Evolutionary conservation across 495 filamentous ascomycete genomes (phyloP).

Genomic region (Talaromyces borbonicus): DNA sequence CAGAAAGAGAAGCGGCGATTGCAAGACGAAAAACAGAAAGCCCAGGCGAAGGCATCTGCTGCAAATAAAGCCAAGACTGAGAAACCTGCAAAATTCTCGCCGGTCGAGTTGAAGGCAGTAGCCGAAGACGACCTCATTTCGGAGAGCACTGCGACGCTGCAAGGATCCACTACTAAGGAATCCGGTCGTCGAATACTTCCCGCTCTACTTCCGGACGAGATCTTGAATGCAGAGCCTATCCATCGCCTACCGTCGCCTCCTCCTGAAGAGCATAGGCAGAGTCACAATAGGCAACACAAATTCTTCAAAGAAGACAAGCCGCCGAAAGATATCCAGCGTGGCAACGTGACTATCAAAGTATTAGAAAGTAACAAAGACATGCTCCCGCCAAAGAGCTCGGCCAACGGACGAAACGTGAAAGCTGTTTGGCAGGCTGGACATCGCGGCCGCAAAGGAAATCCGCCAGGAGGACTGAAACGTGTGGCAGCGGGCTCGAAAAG

Average conservation of each 20-base stretch:
- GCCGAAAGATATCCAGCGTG: constrained; percentile 45
- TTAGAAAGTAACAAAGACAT: constrained; percentile 29
- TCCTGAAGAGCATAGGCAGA: constrained; percentile 14
- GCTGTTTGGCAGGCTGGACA: constrained; percentile 39
- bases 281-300: constrained; percentile 35
- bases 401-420: constrained; percentile 32
- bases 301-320: constrained; percentile 44
- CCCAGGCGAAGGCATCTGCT: constrained; percentile 32
- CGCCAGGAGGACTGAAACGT: constrained; percentile 28
- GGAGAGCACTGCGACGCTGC: constrained; percentile 32
- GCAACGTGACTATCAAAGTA: constrained; percentile 43
- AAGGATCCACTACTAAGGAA: constrained; percentile 32
- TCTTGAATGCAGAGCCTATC: constrained; percentile 37
- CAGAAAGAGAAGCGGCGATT: constrained; percentile 39
- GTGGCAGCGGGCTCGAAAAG: constrained; percentile 26
- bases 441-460: constrained; percentile 23
- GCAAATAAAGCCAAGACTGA: constrained; percentile 13
- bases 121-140: constrained; percentile 25
- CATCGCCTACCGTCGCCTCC: constrained; percentile 32
- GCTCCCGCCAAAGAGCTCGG: constrained; percentile 43
- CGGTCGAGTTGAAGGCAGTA: constrained; percentile 1
- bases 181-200: constrained; percentile 31
- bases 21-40: constrained; percentile 37
- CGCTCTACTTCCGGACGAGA: constrained; percentile 42
- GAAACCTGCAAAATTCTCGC: constrained; percentile 19